These are phyloP conservation scores for Rubia yunnanensis DNA, from an alignment of 257 asterid species.

Conservation along the genomic window DNA sequence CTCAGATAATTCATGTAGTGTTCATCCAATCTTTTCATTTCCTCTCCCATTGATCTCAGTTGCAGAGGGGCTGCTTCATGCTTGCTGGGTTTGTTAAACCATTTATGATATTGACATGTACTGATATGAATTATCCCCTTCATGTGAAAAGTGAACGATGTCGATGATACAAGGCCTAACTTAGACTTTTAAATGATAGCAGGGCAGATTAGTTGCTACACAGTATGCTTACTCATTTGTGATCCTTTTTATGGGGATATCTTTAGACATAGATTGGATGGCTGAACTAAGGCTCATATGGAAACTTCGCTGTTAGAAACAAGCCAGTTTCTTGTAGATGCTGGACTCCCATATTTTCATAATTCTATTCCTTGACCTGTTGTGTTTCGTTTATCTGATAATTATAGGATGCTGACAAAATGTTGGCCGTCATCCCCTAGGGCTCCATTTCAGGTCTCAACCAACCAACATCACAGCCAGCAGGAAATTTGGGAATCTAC, in stretches of 20 bases:
- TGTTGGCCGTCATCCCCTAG: constrained; percentile 1
- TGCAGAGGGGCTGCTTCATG: background rate
- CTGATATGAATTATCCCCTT: background rate
- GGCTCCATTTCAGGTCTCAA: background rate
- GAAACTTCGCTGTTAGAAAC: background rate
- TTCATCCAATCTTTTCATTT: background rate
- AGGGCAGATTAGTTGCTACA: background rate
- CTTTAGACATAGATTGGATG: background rate
- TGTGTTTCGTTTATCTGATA: background rate
- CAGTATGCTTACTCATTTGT: background rate
- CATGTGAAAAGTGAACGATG: background rate
- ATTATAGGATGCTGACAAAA: background rate
- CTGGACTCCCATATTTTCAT: background rate
- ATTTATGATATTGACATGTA: background rate
- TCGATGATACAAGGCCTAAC: background rate
- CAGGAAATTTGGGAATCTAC: background rate
- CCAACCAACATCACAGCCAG: background rate
- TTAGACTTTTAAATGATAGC: background rate
- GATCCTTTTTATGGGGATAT: background rate
- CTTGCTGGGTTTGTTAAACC: background rate
- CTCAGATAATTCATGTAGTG: background rate
- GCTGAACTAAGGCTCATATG: background rate
- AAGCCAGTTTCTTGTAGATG: background rate
- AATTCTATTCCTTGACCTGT: background rate
- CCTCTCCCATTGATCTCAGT: background rate